These are phyloP conservation scores for Phialocephala subalpina DNA, from an alignment of 2,329 filamentous ascomycete species.

Conservation along the genomic window DNA sequence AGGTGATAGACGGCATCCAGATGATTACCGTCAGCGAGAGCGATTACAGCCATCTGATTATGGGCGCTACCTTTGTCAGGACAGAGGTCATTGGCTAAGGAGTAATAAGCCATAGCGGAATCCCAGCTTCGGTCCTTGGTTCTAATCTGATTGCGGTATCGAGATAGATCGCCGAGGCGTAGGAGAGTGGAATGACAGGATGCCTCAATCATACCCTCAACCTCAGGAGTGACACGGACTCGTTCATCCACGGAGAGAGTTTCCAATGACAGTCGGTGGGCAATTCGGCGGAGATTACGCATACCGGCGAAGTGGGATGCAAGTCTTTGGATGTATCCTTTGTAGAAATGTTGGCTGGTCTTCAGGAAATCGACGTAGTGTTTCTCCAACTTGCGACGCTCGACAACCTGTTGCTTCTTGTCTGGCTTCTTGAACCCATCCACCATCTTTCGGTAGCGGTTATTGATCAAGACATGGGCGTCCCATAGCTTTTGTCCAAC, in stretches of 20 bases:
- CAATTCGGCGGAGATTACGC: constrained; percentile 41
- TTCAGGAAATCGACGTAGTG: constrained; percentile 87
- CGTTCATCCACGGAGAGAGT: constrained; percentile 38
- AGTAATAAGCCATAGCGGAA: constrained; percentile 83
- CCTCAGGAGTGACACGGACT: constrained; percentile 33
- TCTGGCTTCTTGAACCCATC: constrained; percentile 58
- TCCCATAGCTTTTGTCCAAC: constrained; percentile 81
- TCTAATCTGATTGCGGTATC: constrained; percentile 81
- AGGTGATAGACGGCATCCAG: constrained; percentile 89
- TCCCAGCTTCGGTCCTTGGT: constrained; percentile 77
- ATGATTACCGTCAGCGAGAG: constrained; percentile 79
- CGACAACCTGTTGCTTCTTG: constrained; percentile 58
- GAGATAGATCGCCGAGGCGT: constrained; percentile 86
- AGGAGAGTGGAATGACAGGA: constrained; percentile 87
- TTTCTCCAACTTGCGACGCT: constrained; percentile 81
- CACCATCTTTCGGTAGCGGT: constrained; percentile 76
- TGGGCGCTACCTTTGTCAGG: constrained; percentile 83
- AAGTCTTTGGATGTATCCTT: constrained; percentile 81
- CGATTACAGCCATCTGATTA: constrained; percentile 90
- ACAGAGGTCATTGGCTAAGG: constrained; percentile 79
- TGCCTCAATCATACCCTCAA: constrained; percentile 61
- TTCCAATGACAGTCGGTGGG: constrained; percentile 40
- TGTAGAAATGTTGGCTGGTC: constrained; percentile 87
- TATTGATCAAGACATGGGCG: constrained; percentile 79
- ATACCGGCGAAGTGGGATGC: constrained; percentile 61